A percentile compares a stretch with the other conserved stretches of the same genome.
Evolutionary conservation across 805 yeast species (phyloP).

Genomic region (Pichia deserticola): DNA sequence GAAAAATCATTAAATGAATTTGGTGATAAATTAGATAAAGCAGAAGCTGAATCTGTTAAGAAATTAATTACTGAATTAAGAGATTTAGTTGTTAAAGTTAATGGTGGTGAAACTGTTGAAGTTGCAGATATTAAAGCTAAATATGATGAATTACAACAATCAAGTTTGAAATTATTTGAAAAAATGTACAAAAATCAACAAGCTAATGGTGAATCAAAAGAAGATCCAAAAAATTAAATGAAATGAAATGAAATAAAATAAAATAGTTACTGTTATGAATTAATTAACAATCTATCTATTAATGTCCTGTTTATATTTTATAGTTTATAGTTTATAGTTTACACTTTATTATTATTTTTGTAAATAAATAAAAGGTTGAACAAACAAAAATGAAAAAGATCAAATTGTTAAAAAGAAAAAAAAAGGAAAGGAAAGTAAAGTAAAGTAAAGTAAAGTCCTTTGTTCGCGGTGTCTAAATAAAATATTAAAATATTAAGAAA

Average conservation of each 20-base stretch:
- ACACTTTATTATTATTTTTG: not conserved
- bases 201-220: slow-evolving; percentile 11
- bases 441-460: no score
- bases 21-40: slow-evolving; percentile 48
- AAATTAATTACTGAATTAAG: slow-evolving; percentile 52
- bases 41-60: slow-evolving; percentile 42
- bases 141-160: slow-evolving; percentile 69
- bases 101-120: slow-evolving; percentile 44
- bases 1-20: slow-evolving; percentile 79
- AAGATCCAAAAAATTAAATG: slow-evolving; percentile 10
- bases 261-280: no score
- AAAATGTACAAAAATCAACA: slow-evolving; percentile 45
- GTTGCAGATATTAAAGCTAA: slow-evolving; percentile 55
- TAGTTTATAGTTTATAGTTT: no score
- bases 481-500: no score
- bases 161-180: slow-evolving; percentile 71
- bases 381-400: not conserved
- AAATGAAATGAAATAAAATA: no score
- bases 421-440: no score
- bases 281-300: no score
- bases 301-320: not conserved
- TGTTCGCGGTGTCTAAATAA: no score
- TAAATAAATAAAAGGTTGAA: not conserved
- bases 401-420: no score
- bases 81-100: slow-evolving; percentile 56